phyloP scores from a whole-genome alignment of 257 asterid species.

The Lantana camara region DNA sequence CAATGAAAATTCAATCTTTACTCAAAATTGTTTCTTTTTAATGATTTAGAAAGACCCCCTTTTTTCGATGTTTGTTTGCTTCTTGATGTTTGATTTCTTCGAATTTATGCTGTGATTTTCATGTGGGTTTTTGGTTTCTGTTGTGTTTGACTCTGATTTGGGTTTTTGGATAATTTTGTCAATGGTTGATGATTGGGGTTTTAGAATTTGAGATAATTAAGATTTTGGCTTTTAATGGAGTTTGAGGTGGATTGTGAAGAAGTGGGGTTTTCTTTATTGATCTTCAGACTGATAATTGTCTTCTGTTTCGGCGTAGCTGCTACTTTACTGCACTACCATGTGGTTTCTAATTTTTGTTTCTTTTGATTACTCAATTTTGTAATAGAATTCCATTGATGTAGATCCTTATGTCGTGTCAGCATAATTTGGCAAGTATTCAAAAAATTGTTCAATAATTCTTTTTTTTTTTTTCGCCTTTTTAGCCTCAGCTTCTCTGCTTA shows the following conservation, averaged over 20 bases:
- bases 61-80: slow-evolving; percentile 23
- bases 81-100: slow-evolving; percentile 27
- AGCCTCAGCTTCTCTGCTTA: neutral
- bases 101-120: slow-evolving; percentile 25
- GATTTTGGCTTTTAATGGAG: slow-evolving; percentile 38
- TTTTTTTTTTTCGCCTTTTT: neutral
- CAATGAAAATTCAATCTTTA: slow-evolving; percentile 13
- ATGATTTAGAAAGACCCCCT: slow-evolving; percentile 12
- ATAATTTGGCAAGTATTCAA: neutral
- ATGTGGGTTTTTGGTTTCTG: slow-evolving; percentile 36
- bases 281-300: slow-evolving; percentile 9
- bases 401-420: neutral
- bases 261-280: slow-evolving; percentile 2
- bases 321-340: neutral
- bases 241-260: slow-evolving; percentile 22
- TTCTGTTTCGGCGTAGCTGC: neutral
- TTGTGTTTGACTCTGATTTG: slow-evolving; percentile 35
- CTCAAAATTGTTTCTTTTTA: slow-evolving; percentile 14
- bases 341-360: neutral
- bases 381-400: neutral
- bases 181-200: slow-evolving; percentile 26
- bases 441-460: neutral
- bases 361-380: neutral
- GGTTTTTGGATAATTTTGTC: slow-evolving; percentile 26
- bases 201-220: slow-evolving; percentile 29